Evolutionary conservation across 1,284 basidiomycete species (phyloP), one percentile per base, ranked within the genome.

Genomic region (Psilocybe mexicana): DNA sequence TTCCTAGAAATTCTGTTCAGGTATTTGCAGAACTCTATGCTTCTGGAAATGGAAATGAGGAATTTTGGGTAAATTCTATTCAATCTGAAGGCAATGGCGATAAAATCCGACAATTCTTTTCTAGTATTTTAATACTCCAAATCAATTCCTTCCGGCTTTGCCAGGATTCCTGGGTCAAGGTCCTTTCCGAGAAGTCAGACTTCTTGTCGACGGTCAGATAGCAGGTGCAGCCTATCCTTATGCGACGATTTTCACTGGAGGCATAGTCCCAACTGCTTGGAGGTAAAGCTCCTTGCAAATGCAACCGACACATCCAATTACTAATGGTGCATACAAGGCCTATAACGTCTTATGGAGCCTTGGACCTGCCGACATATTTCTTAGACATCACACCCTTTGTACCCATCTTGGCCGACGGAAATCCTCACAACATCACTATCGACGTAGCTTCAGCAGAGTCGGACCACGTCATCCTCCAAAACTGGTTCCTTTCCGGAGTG

Each of bases 181-280:
- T 0, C 85, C 92, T 2, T 93, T 92, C 78, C 80, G 91, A 36
- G 92, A 94, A 71, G 84, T 93, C 14, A 84, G 90, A 51, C 70
- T 94, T 49, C 76, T 88, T n/a, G 81, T 93, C 6, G 92, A 94
- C 61, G 87, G 85, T 0, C 73, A 75, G 63, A 75, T 94, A 7
- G 90, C 90, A 6, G 92, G 92, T 1, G 81, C 84, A 18, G 88
- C 81, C 2, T 87, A 90, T 70, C 92, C 92, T 7, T 93, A 89
- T 63, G 82, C 88, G 2, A 85, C 88, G 33, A 84, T 93, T 42
- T 93, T 92, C 65, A 93, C 90, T 0, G 91, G 91, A n/a, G 90
- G 88, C 0, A 84, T 92, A 61, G 78, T 85, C 14, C 90, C 90
- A 0, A 77, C 83, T 1, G 79, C 86, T 43, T 93, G 91, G 91